Percentiles rank a stretch among this genome's conserved stretches.
Conservation (phyloP, 129 eudicot genomes). For the Lactuca saligna region DNA sequence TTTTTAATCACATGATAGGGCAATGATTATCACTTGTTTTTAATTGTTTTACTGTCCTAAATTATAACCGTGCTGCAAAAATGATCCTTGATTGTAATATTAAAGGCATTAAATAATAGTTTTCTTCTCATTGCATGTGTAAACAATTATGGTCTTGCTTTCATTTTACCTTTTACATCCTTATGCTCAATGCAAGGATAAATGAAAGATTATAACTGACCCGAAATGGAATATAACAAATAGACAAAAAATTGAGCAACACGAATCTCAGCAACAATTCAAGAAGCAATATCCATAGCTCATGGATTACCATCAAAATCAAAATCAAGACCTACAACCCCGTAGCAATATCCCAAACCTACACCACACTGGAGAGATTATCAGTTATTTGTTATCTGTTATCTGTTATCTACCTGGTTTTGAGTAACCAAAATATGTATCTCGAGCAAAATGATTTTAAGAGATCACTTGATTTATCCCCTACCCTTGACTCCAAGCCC, state of each 20-base stretch:
- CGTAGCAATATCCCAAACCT: background rate
- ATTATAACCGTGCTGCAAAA: too few species aligned
- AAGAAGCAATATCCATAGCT: background rate
- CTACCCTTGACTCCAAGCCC: slow-evolving; percentile 40
- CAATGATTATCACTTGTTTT: too few species aligned
- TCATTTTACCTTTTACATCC: background rate
- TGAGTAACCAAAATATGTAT: slow-evolving; percentile 13
- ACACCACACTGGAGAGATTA: too few species aligned
- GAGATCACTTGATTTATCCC: slow-evolving; percentile 22
- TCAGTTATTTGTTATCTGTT: slow-evolving; percentile 9
- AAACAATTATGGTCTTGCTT: too few species aligned
- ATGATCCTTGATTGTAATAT: too few species aligned
- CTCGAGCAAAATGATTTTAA: slow-evolving; percentile 8
- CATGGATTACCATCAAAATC: background rate
- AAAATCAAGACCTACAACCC: slow-evolving; percentile 9
- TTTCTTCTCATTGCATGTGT: too few species aligned
- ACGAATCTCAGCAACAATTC: background rate
- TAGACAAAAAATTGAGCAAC: background rate
- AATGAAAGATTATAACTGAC: too few species aligned
- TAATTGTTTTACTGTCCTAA: too few species aligned
- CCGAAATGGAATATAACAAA: background rate
- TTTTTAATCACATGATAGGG: too few species aligned
- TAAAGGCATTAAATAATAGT: too few species aligned
- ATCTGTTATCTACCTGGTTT: slow-evolving; percentile 13
- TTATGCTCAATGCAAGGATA: too few species aligned